A percentile compares a stretch with the other conserved stretches of the same genome.
Conservation (phyloP, 139 green algal species). For the Tetraselmis chui region DNA sequence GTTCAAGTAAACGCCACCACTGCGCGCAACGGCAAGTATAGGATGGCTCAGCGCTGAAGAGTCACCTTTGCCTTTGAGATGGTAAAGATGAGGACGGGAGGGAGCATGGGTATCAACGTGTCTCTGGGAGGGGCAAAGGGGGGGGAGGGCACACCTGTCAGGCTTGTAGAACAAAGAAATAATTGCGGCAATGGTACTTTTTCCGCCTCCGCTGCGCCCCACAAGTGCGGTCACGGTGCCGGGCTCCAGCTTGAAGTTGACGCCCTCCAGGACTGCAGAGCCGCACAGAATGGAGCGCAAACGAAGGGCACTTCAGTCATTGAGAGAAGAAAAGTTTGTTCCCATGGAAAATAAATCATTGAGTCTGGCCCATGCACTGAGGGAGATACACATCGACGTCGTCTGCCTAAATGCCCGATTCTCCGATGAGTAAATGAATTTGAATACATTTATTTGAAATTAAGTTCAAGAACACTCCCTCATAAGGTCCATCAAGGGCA, state of each 20-base stretch:
- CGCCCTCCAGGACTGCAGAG: constrained; percentile 40
- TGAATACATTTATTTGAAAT: too few relatives aligned
- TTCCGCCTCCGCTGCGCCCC: constrained; percentile 71
- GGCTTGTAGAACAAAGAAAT: constrained; percentile 58
- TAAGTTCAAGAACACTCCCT: too few relatives aligned
- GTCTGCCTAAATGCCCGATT: too few relatives aligned
- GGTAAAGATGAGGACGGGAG: neutral
- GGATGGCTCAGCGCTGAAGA: constrained; percentile 28
- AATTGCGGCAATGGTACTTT: constrained; percentile 72
- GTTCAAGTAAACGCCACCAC: neutral
- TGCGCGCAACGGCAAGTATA: too few relatives aligned
- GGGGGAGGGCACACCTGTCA: constrained; percentile 26
- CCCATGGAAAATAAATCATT: too few relatives aligned
- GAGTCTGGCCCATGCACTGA: too few relatives aligned
- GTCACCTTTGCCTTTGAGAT: neutral
- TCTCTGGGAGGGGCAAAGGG: neutral
- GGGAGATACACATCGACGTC: too few relatives aligned
- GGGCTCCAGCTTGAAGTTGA: constrained; percentile 57
- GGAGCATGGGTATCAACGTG: constrained; percentile 5
- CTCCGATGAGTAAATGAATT: too few relatives aligned
- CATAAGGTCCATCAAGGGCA: too few relatives aligned
- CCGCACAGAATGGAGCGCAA: too few relatives aligned
- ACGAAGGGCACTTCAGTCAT: too few relatives aligned
- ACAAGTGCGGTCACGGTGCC: constrained; percentile 78
- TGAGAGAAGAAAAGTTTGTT: too few relatives aligned